Percentiles rank a stretch among this genome's conserved stretches.
Evolutionary conservation across 148 eudicot genomes (phyloP).

Genomic region (Rhododendron griersonianum): DNA sequence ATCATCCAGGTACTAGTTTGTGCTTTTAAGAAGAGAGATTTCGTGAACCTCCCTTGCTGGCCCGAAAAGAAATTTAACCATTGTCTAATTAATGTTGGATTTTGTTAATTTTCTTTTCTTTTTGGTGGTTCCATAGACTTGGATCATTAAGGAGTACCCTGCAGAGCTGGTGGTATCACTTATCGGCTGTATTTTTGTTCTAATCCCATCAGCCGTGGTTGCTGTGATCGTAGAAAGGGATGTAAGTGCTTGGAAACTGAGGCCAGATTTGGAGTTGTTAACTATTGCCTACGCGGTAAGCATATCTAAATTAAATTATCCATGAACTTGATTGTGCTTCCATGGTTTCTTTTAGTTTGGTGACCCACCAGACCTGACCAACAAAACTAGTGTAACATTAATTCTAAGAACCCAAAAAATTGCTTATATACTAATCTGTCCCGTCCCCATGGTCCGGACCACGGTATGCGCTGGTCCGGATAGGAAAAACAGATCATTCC

Average conservation of each 20-base stretch:
- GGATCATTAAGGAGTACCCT: constrained; percentile 33
- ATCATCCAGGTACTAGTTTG: constrained; percentile 1
- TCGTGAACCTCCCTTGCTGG: not conserved
- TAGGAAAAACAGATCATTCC: no score
- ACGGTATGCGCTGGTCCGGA: no score
- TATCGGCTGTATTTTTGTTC: constrained; percentile 24
- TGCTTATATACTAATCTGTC: no score
- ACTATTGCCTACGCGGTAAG: constrained; percentile 32
- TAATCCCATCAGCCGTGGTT: constrained; percentile 16
- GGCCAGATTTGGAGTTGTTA: constrained; percentile 10
- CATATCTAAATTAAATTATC: not conserved
- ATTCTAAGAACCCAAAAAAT: no score
- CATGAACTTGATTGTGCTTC: no score
- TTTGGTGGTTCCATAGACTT: constrained; percentile 15
- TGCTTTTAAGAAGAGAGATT: no score
- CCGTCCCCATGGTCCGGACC: no score
- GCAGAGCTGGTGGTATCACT: constrained; percentile 30
- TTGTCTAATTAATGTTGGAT: not conserved
- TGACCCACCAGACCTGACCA: no score
- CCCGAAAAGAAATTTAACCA: not conserved
- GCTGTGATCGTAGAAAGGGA: constrained; percentile 25
- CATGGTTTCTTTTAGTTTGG: no score
- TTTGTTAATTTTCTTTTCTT: no score
- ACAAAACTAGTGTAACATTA: no score
- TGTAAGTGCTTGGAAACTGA: constrained; percentile 27